Evolutionary conservation across 768 basidiomycete genomes (phyloP).

Genomic region (Leucosporidium scottii): DNA sequence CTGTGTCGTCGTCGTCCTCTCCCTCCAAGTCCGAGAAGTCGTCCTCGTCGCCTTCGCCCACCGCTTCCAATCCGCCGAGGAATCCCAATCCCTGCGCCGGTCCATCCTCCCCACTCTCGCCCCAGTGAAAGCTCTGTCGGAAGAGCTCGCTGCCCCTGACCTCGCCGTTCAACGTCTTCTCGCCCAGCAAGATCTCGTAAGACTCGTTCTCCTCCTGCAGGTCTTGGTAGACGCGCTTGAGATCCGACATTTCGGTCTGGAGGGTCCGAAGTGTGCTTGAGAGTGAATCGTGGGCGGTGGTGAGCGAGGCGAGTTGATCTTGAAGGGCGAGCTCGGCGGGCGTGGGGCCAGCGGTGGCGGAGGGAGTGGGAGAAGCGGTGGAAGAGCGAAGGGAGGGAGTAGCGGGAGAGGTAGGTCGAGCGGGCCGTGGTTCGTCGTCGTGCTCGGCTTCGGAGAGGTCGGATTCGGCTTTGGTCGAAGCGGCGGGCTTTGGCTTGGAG

Average conservation of each 20-base stretch:
- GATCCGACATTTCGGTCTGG: constrained; percentile 73
- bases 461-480: not conserved
- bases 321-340: constrained; percentile 81
- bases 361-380: constrained; percentile 38
- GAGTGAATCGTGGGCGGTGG: constrained; percentile 73
- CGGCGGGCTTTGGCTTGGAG: not conserved
- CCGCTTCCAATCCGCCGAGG: constrained; percentile 12
- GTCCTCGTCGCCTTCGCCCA: constrained; percentile 18
- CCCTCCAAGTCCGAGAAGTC: constrained; percentile 7
- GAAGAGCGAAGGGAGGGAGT: not conserved
- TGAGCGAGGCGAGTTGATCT: constrained; percentile 76
- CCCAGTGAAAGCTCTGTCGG: constrained; percentile 23
- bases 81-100: not conserved
- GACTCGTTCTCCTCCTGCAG: constrained; percentile 84
- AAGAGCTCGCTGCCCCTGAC: constrained; percentile 13
- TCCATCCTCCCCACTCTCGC: constrained; percentile 1
- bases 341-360: constrained; percentile 29
- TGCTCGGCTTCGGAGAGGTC: not conserved
- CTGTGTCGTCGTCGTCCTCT: constrained; percentile 5
- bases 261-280: constrained; percentile 77
- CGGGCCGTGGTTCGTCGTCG: not conserved
- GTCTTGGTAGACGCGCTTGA: constrained; percentile 78
- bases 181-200: constrained; percentile 85
- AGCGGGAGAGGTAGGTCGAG: not conserved
- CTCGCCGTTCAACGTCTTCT: constrained; percentile 83